Base-by-base conservation (phyloP, 2,329 filamentous ascomycete genomes). In the Colletotrichum scovillei region DNA sequence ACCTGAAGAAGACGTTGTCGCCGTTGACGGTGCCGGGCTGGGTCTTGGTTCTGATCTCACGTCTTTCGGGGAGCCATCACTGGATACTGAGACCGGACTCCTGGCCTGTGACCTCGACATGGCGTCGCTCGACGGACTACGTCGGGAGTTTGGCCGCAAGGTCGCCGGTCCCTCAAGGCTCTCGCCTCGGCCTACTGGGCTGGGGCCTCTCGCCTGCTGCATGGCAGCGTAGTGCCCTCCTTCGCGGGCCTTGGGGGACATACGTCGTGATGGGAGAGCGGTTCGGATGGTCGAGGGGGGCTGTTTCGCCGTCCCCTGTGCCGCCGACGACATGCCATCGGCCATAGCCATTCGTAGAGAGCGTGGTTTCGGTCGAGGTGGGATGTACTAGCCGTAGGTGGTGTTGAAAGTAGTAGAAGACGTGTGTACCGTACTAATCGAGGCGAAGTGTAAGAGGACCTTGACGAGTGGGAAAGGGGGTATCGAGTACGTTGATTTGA, bases 1-100 rank as follows among this genome's bases (percentile, higher is more conserved):
- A 38, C 79, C 79, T 55, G 79, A 78, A 6, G 79, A 78, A 6
- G 74, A 59, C 42, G 63, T 67, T 35, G 58, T 66, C 16, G 60
- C 60, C 5, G 59, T 58, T 30, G 65, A 73, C 22, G 73, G 73
- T 28, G 63, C 73, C 8, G 74, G 73, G n/a, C 69, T 74, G 12
- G 67, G 69, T 60, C 59, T 74, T 9, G 63, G n/a, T 22, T 68
- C 71, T 19, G 67, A 46, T 42, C 58, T 70, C 22, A 30, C 42
- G 8, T 66, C 53, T n/a, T 68, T 60, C 19, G 72, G 71, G 24
- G 74, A 74, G 30, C 62, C 67, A 16, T 68, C 67, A 46, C 75
- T 74, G 38, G 62, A 66, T 2, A 73, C 62, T 4, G 73, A 75
- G 24, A 42, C 67, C 24, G 74, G 73, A 60, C 74, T 75, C 26